phyloP scores from a whole-genome alignment of 441 rosid genomes.

The Jatropha podagrica region DNA sequence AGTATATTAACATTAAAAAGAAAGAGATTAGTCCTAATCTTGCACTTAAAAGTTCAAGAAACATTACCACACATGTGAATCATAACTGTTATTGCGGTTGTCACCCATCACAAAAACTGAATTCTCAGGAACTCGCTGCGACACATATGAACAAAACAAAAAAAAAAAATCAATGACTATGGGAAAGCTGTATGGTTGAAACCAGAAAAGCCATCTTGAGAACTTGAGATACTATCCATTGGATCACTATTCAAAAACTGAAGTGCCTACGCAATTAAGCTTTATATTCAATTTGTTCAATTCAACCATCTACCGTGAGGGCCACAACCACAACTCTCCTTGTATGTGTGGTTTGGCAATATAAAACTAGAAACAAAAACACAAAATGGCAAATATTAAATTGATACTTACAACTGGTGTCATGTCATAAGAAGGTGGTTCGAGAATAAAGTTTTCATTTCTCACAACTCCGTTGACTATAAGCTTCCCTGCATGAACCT shows the following conservation, averaged over 20 bases:
- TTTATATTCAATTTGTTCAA: background rate
- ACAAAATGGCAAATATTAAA: background rate
- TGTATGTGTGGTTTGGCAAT: background rate
- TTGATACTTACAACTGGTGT: constrained; percentile 65
- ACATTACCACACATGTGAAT: constrained; percentile 89
- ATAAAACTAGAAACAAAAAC: background rate
- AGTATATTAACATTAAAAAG: background rate
- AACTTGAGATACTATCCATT: background rate
- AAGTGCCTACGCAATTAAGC: background rate
- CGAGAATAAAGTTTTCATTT: constrained; percentile 65
- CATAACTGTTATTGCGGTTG: constrained; percentile 92
- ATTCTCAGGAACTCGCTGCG: constrained; percentile 78
- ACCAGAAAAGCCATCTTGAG: background rate
- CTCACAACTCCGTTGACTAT: constrained; percentile 70
- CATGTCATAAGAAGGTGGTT: constrained; percentile 84
- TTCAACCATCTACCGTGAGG: background rate
- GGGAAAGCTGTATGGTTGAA: background rate
- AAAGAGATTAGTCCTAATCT: background rate
- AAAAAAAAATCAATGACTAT: too few relatives aligned
- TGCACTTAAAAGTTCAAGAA: background rate
- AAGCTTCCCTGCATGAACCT: constrained; percentile 84
- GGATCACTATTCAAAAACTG: background rate
- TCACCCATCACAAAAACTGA: constrained; percentile 97
- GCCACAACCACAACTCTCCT: background rate
- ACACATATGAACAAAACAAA: background rate